These are phyloP conservation scores for Wickerhamiella parazyma DNA, from an alignment of 805 yeast genomes.

Conservation along the genomic window DNA sequence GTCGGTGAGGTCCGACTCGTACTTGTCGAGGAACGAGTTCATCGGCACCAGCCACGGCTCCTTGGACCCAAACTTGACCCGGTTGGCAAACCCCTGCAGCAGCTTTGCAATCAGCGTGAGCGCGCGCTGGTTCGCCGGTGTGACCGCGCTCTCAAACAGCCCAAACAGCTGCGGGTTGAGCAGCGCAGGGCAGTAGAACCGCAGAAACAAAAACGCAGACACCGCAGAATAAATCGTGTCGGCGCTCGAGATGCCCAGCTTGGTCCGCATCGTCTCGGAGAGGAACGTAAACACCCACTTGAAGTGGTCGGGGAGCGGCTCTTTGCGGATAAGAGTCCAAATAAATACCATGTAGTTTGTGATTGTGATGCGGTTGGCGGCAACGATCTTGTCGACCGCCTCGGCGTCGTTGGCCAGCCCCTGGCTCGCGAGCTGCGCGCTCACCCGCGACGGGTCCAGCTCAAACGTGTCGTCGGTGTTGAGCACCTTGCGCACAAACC, in stretches of 20 bases:
- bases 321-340: conserved; percentile 17
- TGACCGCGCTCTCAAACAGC: conserved; percentile 54
- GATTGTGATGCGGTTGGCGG: conserved; percentile 37
- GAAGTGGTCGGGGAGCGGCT: conserved; percentile 19
- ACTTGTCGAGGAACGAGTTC: conserved; percentile 52
- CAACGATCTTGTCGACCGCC: conserved; percentile 31
- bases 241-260: conserved; percentile 3
- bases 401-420: conserved; percentile 28
- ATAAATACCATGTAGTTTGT: conserved; percentile 27
- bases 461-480: conserved; percentile 48
- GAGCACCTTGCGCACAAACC: conserved; percentile 44
- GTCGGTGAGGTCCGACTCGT: conserved; percentile 44
- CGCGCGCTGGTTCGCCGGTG: conserved; percentile 60
- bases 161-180: conserved; percentile 78
- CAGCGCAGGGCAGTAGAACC: conserved; percentile 84
- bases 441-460: conserved; percentile 54
- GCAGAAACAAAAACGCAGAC: conserved; percentile 68
- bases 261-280: conserved; percentile 9
- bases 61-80: conserved; percentile 62
- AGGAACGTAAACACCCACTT: conserved; percentile 15
- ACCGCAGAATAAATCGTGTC: conserved; percentile 49
- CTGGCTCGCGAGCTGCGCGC: conserved; percentile 1
- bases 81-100: conserved; percentile 63
- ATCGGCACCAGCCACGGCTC: conserved; percentile 66
- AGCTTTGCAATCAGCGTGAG: conserved; percentile 66